Evolutionary conservation across 176 grass and related monocot genomes (phyloP).

Genomic region (barley (Hordeum vulgare)): MorexV3_pseudomolecules_assembly NC_058523.1:94667327-94667826

Average conservation of each 20-base stretch:
- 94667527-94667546: slow-evolving; percentile 51
- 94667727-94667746: slow-evolving; percentile 47
- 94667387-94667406: neutral
- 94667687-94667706: slow-evolving; percentile 48
- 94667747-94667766: slow-evolving; percentile 15
- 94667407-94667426: slow-evolving; percentile 5
- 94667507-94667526: slow-evolving; percentile 43
- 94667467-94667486: slow-evolving; percentile 42
- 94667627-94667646: slow-evolving; percentile 36
- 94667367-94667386: slow-evolving; percentile 18
- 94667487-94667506: slow-evolving; percentile 47
- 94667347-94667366: neutral
- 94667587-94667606: slow-evolving; percentile 43
- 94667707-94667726: slow-evolving; percentile 33
- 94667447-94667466: slow-evolving; percentile 29
- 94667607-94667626: slow-evolving; percentile 53
- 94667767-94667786: slow-evolving; percentile 56
- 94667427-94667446: neutral
- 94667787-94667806: slow-evolving; percentile 59
- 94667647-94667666: slow-evolving; percentile 52
- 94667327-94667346: neutral
- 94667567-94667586: slow-evolving; percentile 51
- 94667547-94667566: slow-evolving; percentile 39
- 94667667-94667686: slow-evolving; percentile 38
- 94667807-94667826: slow-evolving; percentile 68